Evolutionary conservation across 2,329 filamentous ascomycete species (phyloP).

Genomic region (Epichloe sibirici): DNA sequence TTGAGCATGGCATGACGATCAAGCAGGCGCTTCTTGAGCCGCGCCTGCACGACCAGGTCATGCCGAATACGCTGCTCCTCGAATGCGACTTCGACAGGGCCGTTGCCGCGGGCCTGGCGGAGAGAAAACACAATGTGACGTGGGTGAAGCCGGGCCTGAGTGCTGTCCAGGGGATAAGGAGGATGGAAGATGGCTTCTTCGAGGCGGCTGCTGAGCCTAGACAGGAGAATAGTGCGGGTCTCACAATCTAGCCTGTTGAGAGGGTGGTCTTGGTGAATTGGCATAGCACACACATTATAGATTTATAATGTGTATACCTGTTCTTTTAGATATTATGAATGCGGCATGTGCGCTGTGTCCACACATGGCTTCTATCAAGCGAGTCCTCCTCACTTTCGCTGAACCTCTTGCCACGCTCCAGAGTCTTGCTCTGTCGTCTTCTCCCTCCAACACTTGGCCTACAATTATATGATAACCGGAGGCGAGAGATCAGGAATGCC

Average conservation of each 20-base stretch:
- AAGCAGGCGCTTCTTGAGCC: conserved; percentile 51
- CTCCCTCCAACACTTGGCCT: too few relatives aligned
- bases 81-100: conserved; percentile 57
- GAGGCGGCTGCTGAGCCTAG: conserved; percentile 69
- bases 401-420: too few relatives aligned
- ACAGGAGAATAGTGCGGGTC: conserved; percentile 57
- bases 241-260: conserved; percentile 26
- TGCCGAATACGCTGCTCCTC: conserved; percentile 56
- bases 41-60: conserved; percentile 69
- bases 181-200: conserved; percentile 53
- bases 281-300: too few relatives aligned
- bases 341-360: too few relatives aligned
- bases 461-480: neutral
- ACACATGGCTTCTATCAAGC: too few relatives aligned
- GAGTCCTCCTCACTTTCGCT: too few relatives aligned
- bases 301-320: too few relatives aligned
- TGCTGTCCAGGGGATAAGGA: conserved; percentile 57
- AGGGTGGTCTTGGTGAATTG: too few relatives aligned
- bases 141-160: conserved; percentile 53
- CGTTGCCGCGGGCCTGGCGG: conserved; percentile 50
- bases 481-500: neutral
- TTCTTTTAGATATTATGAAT: too few relatives aligned
- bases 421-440: too few relatives aligned
- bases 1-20: conserved; percentile 51
- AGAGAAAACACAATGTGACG: conserved; percentile 58